Conservation (phyloP, 768 basidiomycete genomes). For the Phaffia australis region DNA sequence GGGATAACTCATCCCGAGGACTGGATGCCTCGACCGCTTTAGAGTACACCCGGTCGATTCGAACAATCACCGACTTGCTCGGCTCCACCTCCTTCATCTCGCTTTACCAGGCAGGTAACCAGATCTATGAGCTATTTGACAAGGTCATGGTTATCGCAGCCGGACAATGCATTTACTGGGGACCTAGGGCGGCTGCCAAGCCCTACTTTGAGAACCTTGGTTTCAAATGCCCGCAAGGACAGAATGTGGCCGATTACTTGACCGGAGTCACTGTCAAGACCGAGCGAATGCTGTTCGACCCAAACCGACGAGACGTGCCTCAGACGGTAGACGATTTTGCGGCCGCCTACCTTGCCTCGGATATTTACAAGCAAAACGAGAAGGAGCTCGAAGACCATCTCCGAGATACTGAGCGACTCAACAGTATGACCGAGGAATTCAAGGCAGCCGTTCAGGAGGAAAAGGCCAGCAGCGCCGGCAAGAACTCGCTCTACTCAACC, state of each 20-base stretch:
- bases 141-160: slow-evolving; percentile 21
- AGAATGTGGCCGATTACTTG: slow-evolving; percentile 46
- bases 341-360: slow-evolving; percentile 49
- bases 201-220: slow-evolving; percentile 45
- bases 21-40: slow-evolving; percentile 42
- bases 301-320: slow-evolving; percentile 26
- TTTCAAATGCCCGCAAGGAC: slow-evolving; percentile 45
- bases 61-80: slow-evolving; percentile 41
- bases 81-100: slow-evolving; percentile 43
- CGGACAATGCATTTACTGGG: slow-evolving; percentile 47
- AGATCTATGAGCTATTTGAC: slow-evolving; percentile 39
- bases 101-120: slow-evolving; percentile 51
- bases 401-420: slow-evolving; percentile 46
- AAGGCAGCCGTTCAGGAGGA: slow-evolving; percentile 60
- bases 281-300: slow-evolving; percentile 50
- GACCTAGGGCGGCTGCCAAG: slow-evolving; percentile 39
- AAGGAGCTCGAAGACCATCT: slow-evolving; percentile 48
- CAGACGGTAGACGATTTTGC: slow-evolving; percentile 60
- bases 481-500: slow-evolving; percentile 64
- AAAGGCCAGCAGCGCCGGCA: slow-evolving; percentile 65
- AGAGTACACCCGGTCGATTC: slow-evolving; percentile 44
- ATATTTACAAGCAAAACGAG: slow-evolving; percentile 42
- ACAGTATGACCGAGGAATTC: slow-evolving; percentile 58
- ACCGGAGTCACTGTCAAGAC: slow-evolving; percentile 57
- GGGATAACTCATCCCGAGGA: slow-evolving; percentile 37